Evolutionary conservation across 2,329 filamentous ascomycete species (phyloP), one percentile per base, ranked within the genome.

Genomic region (Pyrenochaeta sp.): DNA sequence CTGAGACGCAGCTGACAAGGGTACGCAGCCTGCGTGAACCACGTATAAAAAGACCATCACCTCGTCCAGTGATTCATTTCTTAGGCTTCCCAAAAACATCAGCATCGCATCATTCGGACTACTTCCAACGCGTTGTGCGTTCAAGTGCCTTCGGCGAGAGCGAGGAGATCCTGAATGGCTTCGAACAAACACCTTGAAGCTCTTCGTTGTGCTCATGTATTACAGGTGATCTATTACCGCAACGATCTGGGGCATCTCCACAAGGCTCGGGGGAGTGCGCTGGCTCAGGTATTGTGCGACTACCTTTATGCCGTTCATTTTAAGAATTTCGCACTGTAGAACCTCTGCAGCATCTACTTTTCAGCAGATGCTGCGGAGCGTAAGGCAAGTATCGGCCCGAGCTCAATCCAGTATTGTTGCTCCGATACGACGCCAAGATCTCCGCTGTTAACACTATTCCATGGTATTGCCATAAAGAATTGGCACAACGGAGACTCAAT

Each of bases 221-320:
- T 49, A 20, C 29, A 48, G 36, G 10, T 7, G 36, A 4, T 53
- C 32, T 45, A 7, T 15, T 21, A 41, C 10, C 31, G 30, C n/a
- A 39, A 54, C 29, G 43, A 51, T 20, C 43, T 45, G 2, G 20
- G 3, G 14, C 40, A 42, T 30, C 23, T 21, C 9, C 5, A 29
- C 23, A 39, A 29, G 7, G 39, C 48, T 10, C 29, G 39, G 4
- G 32, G 49, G 1, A 44, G 40, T 27, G 46, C 44, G 4, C 55
- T 55, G 18, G 51, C 51, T 7, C 55, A 54, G 54, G 39, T 58
- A 12, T 30, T 58, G 10, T 48, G 54, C n/a, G 54, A 61, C 27
- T 52, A 58, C 15, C 17, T 58, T 2, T 32, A 48, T 3, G 54
- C 54, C 3, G 9, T n/a, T 20, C 35, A 37, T 12, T 58, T 61